Conservation (phyloP, 176 grass and related monocot species). For the Eleusine coracana region DNA sequence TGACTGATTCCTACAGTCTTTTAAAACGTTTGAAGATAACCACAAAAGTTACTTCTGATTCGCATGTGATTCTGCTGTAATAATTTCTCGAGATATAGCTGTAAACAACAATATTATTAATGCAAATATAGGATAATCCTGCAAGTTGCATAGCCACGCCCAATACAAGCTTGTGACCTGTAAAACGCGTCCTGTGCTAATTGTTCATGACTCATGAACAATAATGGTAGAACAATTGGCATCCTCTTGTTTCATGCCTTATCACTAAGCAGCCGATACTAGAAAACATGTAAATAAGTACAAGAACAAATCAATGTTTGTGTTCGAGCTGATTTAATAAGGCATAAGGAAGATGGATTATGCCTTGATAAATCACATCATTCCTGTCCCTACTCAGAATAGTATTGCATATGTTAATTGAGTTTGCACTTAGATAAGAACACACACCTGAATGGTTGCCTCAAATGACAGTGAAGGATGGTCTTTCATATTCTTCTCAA, state of each 20-base stretch:
- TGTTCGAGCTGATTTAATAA: background rate
- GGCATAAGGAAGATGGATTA: background rate
- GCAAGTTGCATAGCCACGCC: background rate
- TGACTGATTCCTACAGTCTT: too few relatives aligned
- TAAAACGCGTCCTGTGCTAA: background rate
- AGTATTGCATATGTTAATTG: background rate
- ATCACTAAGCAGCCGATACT: background rate
- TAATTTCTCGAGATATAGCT: background rate
- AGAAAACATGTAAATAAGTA: background rate
- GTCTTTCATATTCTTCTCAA: conserved; percentile 58
- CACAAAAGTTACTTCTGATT: background rate
- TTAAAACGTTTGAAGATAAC: background rate
- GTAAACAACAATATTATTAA: background rate
- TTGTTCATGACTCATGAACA: too few relatives aligned
- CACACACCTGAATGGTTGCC: conserved; percentile 24
- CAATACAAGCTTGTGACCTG: background rate
- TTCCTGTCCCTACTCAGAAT: background rate
- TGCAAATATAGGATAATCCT: background rate
- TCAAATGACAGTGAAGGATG: conserved; percentile 43
- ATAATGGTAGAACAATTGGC: background rate
- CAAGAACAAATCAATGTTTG: too few relatives aligned
- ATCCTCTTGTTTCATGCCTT: background rate
- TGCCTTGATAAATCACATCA: background rate
- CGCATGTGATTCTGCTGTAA: background rate
- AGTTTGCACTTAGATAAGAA: background rate